phyloP scores from a whole-genome alignment of 345 rosid genomes.

The Heritiera littoralis region DNA sequence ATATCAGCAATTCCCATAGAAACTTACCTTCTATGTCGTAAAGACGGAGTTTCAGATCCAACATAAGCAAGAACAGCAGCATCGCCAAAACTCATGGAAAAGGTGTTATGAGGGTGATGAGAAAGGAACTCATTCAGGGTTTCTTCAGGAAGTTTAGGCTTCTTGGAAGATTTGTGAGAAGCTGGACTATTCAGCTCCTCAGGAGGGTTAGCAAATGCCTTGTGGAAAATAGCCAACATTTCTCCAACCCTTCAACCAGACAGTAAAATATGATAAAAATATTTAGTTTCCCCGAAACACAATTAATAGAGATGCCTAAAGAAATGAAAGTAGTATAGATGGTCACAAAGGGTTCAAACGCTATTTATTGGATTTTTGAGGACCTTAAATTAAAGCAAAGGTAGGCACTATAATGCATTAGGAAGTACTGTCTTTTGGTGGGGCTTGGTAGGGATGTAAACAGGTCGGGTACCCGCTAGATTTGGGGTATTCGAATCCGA shows the following conservation, averaged over 20 bases:
- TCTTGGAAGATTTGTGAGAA: constrained; percentile 39
- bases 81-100: constrained; percentile 68
- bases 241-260: neutral
- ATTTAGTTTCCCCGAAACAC: neutral
- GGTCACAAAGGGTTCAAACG: neutral
- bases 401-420: neutral
- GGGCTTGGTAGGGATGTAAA: too few relatives aligned
- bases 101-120: constrained; percentile 48
- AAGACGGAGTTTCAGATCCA: constrained; percentile 35
- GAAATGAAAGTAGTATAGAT: neutral
- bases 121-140: constrained; percentile 65
- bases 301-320: neutral
- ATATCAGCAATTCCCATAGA: neutral
- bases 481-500: too few relatives aligned
- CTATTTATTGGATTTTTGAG: neutral
- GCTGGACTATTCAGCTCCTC: constrained; percentile 91
- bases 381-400: neutral
- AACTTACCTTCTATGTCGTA: constrained; percentile 56
- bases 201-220: constrained; percentile 75
- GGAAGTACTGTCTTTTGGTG: neutral
- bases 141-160: constrained; percentile 61
- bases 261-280: neutral
- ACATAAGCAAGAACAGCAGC: constrained; percentile 71
- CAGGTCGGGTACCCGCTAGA: too few relatives aligned
- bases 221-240: constrained; percentile 93